A percentile compares a stretch with the other conserved stretches of the same genome.
phyloP scores from a whole-genome alignment of 2,329 filamentous ascomycete species.

The Fusarium continuum region DNA sequence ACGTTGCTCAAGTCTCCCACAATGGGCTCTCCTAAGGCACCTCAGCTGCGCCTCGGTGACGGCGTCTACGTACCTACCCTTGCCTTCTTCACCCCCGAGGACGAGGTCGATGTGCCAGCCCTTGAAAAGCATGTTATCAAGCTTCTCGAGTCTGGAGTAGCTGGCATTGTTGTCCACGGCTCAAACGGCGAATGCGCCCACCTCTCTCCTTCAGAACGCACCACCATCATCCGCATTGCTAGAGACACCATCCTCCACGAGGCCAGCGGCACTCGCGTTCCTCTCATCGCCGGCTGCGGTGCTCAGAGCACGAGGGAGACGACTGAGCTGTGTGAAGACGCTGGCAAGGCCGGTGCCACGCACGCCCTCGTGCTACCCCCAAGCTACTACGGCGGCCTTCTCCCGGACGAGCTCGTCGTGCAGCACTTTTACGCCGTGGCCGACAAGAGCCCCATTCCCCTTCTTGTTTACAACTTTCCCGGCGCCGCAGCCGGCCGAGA shows the following conservation, averaged over 20 bases:
- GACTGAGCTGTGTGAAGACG: conserved; percentile 75
- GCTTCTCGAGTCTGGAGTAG: conserved; percentile 72
- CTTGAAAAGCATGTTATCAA: conserved; percentile 49
- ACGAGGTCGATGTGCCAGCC: conserved; percentile 46
- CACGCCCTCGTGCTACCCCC: conserved; percentile 81
- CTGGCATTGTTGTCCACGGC: conserved; percentile 80
- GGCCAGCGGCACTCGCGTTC: conserved; percentile 31
- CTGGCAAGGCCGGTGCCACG: conserved; percentile 75
- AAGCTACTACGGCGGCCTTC: conserved; percentile 77
- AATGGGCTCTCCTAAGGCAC: conserved; percentile 42
- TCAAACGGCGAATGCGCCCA: conserved; percentile 88
- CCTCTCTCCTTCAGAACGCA: conserved; percentile 75
- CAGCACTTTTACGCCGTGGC: conserved; percentile 73
- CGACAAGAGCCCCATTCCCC: conserved; percentile 65
- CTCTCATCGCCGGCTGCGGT: conserved; percentile 78
- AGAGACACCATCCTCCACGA: conserved; percentile 43
- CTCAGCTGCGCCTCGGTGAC: conserved; percentile 38
- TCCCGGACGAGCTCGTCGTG: conserved; percentile 59
- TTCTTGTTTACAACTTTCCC: conserved; percentile 74
- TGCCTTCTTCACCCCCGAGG: conserved; percentile 49
- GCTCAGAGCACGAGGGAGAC: conserved; percentile 79
- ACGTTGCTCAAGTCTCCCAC: conserved; percentile 35
- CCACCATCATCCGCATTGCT: conserved; percentile 70
- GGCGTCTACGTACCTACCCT: conserved; percentile 53
- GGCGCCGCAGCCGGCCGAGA: conserved; percentile 68